These are phyloP conservation scores for Pseudogymnoascus sp. DNA, from an alignment of 2,329 filamentous ascomycete species.

Conservation along the genomic window DNA sequence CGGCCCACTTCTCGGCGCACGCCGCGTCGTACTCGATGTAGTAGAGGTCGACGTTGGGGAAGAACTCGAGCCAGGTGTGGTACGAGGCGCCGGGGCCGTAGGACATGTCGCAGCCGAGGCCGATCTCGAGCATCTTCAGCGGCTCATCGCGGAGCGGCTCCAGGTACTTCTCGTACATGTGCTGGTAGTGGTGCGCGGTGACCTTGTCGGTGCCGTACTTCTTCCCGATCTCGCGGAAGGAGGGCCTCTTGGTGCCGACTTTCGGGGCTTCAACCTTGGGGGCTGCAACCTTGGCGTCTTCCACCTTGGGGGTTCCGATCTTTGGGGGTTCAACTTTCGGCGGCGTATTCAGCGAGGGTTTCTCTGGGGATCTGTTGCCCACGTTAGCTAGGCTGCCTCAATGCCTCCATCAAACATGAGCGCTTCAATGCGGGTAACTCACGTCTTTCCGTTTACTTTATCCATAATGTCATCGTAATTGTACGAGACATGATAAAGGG, in stretches of 20 bases:
- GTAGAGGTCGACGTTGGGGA: slow-evolving; percentile 34
- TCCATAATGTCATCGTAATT: neutral
- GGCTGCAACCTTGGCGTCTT: neutral
- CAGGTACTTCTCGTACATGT: slow-evolving; percentile 36
- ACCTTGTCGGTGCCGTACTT: slow-evolving; percentile 35
- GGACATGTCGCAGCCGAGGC: slow-evolving; percentile 34
- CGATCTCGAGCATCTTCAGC: slow-evolving; percentile 36
- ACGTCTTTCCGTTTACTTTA: neutral
- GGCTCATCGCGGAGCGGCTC: slow-evolving; percentile 25
- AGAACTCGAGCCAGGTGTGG: slow-evolving; percentile 35
- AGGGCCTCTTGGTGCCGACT: slow-evolving; percentile 8
- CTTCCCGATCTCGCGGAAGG: slow-evolving; percentile 30
- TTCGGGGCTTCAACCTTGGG: neutral
- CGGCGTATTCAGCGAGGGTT: neutral
- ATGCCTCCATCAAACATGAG: neutral
- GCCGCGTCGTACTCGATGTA: slow-evolving; percentile 34
- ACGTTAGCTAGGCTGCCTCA: neutral
- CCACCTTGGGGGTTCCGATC: neutral
- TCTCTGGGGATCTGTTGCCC: neutral
- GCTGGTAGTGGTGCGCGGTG: slow-evolving; percentile 32
- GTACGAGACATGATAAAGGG: neutral
- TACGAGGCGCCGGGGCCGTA: slow-evolving; percentile 34
- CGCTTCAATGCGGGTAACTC: neutral
- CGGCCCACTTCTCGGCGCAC: slow-evolving; percentile 32
- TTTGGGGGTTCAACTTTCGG: neutral